Evolutionary conservation across 164 flowering plant genomes (phyloP), one percentile per base, ranked within the genome.

Genomic region (Sedum album): DNA sequence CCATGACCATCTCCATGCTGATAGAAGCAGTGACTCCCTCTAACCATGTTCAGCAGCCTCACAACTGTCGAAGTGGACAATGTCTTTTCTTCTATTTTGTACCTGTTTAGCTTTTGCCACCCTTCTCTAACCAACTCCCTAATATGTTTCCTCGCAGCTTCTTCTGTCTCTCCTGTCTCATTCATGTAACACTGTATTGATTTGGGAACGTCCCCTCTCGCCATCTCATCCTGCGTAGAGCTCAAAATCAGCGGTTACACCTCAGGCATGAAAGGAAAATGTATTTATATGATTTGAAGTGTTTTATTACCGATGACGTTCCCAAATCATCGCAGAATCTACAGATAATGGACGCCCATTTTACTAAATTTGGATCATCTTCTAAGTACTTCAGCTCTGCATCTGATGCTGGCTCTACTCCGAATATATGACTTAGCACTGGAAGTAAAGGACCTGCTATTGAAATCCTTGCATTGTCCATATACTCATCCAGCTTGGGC

Each of bases 101-200:
- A 67, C 38, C 66, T 63, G 42, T 77, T 81, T 73, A 81, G 57
- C 61, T 66, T 70, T 72, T 69, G 68, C 79, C 80, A 77, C 21
- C 69, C 60, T 23, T 61, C 51, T 1, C 25, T 42, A 1, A 75
- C 69, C 41, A 71, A 64, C 6, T 33, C 7, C 46, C 15, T 38
- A 17, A 79, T 65, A 60, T 73, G 38, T 13, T 67, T 66, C 4
- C 82, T 74, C 5, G 81, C 80, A 36, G 44, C 72, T 36, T 73
- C 73, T 67, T 79, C 75, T 0, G 72, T 73, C 11, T 60, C 71
- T 10, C 77, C 75, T 21, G 68, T 77, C 18, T 81, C 79, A 21
- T 70, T 10, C 84, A 81, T 81, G 69, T 76, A 75, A 49, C 79
- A 81, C 31, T 79, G 74, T 0, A 81, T 65, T 36, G 80, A 73